Percentiles rank a stretch among this genome's conserved stretches.
Evolutionary conservation across 1,284 basidiomycete species (phyloP).

Genomic region (Trametes hirsuta): DNA sequence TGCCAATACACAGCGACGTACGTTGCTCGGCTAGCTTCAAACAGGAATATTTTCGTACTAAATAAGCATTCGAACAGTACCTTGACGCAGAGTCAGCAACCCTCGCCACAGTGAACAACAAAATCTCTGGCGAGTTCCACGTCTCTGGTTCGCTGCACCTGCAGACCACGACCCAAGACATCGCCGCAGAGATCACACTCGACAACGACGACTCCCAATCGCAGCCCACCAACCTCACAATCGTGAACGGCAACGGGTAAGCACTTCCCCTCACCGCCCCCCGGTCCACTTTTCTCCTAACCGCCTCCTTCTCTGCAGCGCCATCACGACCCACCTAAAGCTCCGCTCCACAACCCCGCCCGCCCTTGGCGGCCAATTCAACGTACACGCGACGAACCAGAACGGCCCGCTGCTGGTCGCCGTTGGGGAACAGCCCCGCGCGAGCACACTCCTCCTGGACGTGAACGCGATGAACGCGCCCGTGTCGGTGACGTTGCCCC

Average conservation of each 20-base stretch:
- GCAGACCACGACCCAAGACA: slow-evolving; percentile 40
- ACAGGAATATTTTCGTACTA: background rate
- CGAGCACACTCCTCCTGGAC: slow-evolving; percentile 39
- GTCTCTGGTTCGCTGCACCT: slow-evolving; percentile 39
- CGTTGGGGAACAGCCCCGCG: slow-evolving; percentile 41
- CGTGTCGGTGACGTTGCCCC: slow-evolving; percentile 38
- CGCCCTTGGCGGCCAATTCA: slow-evolving; percentile 35
- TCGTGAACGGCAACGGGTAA: slow-evolving; percentile 41
- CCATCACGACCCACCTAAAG: slow-evolving; percentile 34
- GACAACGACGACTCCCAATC: slow-evolving; percentile 32
- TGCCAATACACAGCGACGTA: slow-evolving; percentile 21
- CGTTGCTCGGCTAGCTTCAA: background rate
- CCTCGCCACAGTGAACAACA: slow-evolving; percentile 40
- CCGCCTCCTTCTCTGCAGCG: slow-evolving; percentile 11
- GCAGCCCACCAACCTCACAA: slow-evolving; percentile 27
- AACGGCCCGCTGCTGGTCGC: slow-evolving; percentile 35
- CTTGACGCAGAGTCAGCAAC: slow-evolving; percentile 35
- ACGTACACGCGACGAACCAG: slow-evolving; percentile 30
- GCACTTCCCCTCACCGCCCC: background rate
- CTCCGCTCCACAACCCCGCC: slow-evolving; percentile 31
- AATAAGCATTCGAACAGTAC: slow-evolving; percentile 32
- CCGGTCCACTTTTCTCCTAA: no score
- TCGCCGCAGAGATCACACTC: slow-evolving; percentile 41
- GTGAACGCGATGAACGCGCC: slow-evolving; percentile 38
- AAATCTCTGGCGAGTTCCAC: slow-evolving; percentile 46